Conservation (phyloP, 2,329 filamentous ascomycete species). For the Hyphodiscus sp. region DNA sequence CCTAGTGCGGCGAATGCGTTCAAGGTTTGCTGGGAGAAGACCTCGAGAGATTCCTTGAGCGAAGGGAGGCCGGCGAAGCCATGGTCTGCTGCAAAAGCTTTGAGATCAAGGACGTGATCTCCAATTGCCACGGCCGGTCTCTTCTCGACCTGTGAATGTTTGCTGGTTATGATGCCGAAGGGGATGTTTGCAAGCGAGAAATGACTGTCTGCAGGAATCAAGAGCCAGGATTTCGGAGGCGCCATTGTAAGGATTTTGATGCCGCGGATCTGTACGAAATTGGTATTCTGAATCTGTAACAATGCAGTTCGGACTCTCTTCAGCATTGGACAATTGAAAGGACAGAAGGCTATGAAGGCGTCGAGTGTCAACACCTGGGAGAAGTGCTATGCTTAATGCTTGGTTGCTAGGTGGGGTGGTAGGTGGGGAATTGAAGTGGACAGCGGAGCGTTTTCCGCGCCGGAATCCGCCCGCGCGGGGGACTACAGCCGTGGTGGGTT, state of each 20-base stretch:
- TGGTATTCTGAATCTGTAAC: not conserved
- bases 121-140: constrained; percentile 64
- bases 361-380: not conserved
- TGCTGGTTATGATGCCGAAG: constrained; percentile 64
- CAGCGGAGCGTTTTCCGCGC: too few species aligned
- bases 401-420: too few species aligned
- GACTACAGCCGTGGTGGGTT: too few species aligned
- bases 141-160: constrained; percentile 36
- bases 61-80: constrained; percentile 53
- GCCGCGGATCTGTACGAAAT: not conserved
- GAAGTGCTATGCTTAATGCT: too few species aligned
- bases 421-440: not conserved
- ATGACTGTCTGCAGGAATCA: constrained; percentile 25
- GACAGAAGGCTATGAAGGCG: not conserved
- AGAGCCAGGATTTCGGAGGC: constrained; percentile 27
- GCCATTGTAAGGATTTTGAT: constrained; percentile 21
- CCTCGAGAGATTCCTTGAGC: constrained; percentile 45
- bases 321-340: not conserved
- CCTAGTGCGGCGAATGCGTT: constrained; percentile 72
- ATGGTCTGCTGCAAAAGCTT: constrained; percentile 49
- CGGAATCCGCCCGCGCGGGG: too few species aligned
- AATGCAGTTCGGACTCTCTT: not conserved
- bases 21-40: constrained; percentile 59
- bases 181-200: constrained; percentile 73
- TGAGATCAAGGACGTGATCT: constrained; percentile 59